Percentiles rank a stretch among this genome's conserved stretches.
Evolutionary conservation across 495 filamentous ascomycete species (phyloP).

Genomic region (Halenospora varia): DNA sequence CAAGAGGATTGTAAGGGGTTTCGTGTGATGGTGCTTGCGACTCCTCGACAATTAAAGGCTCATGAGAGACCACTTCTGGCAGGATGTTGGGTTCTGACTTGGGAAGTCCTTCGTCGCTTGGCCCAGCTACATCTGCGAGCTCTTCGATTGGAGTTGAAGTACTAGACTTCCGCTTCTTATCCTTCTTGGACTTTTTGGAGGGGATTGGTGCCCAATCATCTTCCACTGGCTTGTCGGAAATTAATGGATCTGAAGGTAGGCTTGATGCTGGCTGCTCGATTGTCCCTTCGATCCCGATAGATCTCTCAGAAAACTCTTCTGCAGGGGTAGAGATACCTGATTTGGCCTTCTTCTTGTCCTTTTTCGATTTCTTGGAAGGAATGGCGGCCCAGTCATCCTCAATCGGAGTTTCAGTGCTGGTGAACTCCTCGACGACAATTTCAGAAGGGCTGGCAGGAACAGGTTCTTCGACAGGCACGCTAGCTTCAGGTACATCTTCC

Average conservation of each 20-base stretch:
- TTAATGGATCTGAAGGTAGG: no score
- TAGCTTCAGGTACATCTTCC: not conserved
- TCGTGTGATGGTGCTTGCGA: no score
- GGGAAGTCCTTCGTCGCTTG: not conserved
- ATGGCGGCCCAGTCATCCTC: slow-evolving; percentile 17
- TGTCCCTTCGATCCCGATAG: not conserved
- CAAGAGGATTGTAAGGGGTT: no score
- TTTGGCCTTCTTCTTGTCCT: slow-evolving; percentile 20
- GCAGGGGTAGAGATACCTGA: not conserved
- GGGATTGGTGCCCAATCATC: not conserved
- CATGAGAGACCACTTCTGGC: no score
- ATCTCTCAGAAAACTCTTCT: not conserved
- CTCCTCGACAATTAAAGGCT: no score
- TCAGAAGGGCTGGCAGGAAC: not conserved
- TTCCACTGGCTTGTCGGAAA: no score
- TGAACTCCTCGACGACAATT: not conserved
- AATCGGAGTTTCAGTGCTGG: slow-evolving; percentile 4
- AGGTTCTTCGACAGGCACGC: not conserved
- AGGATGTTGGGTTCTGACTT: no score
- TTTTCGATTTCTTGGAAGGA: slow-evolving; percentile 24
- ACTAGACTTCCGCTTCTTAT: slow-evolving; percentile 2
- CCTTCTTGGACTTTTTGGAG: slow-evolving; percentile 3
- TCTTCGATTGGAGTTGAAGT: slow-evolving; percentile 1
- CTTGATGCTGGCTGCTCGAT: not conserved
- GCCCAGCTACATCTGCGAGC: not conserved